Percentiles rank a stretch among this genome's conserved stretches.
Conservation (phyloP, 345 rosid species). For the Acer campestre region DNA sequence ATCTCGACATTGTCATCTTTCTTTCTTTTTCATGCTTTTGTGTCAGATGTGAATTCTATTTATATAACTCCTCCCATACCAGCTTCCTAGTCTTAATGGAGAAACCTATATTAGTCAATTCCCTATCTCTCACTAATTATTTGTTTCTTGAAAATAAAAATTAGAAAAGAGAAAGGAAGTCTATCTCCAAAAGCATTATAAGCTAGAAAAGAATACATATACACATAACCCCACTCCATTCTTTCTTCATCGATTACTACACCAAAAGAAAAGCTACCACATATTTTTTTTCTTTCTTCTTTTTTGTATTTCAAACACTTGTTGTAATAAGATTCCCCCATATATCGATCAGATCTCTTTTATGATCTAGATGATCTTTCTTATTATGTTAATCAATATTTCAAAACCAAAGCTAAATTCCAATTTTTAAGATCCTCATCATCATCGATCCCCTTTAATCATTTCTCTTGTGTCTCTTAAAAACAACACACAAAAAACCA, state of each 20-base stretch:
- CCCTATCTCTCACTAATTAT: background rate
- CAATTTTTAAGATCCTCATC: constrained; percentile 38
- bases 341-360: background rate
- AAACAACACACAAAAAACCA: constrained; percentile 25
- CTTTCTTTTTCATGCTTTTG: constrained; percentile 40
- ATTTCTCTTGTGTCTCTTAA: constrained; percentile 30
- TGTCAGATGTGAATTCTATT: constrained; percentile 33
- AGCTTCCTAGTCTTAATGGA: constrained; percentile 10
- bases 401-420: constrained; percentile 31
- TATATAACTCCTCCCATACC: constrained; percentile 24
- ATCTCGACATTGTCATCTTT: constrained; percentile 36
- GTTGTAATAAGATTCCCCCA: constrained; percentile 15
- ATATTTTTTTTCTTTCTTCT: background rate
- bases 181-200: constrained; percentile 17
- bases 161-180: too few species aligned
- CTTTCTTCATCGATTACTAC: constrained; percentile 46
- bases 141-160: background rate
- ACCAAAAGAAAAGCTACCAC: constrained; percentile 36
- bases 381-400: constrained; percentile 25
- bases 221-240: constrained; percentile 26
- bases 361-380: background rate
- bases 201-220: constrained; percentile 22
- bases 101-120: constrained; percentile 28
- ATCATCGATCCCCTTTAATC: constrained; percentile 20
- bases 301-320: constrained; percentile 5